Evolutionary conservation across 345 rosid species (phyloP).

Genomic region (Citropsis articulata): DNA sequence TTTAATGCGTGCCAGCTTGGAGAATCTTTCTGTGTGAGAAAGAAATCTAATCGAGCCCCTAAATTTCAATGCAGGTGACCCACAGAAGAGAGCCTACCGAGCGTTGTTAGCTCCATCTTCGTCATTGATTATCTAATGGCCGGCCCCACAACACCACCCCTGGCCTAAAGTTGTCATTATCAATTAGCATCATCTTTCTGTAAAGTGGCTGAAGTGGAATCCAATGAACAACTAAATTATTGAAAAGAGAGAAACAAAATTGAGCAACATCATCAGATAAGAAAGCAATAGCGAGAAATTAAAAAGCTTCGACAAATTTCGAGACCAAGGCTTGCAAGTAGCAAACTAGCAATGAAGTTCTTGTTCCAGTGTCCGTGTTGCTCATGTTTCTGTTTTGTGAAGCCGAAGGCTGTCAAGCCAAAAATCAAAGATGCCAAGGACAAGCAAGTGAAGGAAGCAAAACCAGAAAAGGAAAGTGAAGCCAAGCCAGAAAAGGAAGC

Average conservation of each 20-base stretch:
- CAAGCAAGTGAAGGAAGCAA: constrained; percentile 23
- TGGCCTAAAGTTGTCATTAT: constrained; percentile 27
- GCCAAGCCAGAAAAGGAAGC: constrained; percentile 21
- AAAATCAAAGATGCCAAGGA: constrained; percentile 41
- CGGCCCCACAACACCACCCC: constrained; percentile 11
- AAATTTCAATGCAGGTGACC: constrained; percentile 27
- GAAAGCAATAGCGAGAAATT: constrained; percentile 21
- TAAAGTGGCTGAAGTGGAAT: constrained; percentile 63
- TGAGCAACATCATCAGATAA: constrained; percentile 24
- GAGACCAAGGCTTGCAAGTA: constrained; percentile 13
- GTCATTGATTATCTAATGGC: constrained; percentile 8
- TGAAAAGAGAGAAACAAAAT: neutral
- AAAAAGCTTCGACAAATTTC: neutral
- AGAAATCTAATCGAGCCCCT: constrained; percentile 18
- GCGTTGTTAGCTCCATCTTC: neutral
- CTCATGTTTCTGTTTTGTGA: constrained; percentile 84
- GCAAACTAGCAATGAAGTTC: constrained; percentile 67
- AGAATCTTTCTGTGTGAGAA: constrained; percentile 12
- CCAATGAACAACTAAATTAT: constrained; percentile 24
- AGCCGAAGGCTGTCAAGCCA: constrained; percentile 64
- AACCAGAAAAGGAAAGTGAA: constrained; percentile 14
- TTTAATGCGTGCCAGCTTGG: constrained; percentile 42
- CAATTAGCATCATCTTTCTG: constrained; percentile 28
- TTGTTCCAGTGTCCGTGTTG: constrained; percentile 88
- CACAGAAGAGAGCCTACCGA: constrained; percentile 12